Conservation (phyloP, 2,329 filamentous ascomycete genomes). For the Ilyonectria mors-panacis region DNA sequence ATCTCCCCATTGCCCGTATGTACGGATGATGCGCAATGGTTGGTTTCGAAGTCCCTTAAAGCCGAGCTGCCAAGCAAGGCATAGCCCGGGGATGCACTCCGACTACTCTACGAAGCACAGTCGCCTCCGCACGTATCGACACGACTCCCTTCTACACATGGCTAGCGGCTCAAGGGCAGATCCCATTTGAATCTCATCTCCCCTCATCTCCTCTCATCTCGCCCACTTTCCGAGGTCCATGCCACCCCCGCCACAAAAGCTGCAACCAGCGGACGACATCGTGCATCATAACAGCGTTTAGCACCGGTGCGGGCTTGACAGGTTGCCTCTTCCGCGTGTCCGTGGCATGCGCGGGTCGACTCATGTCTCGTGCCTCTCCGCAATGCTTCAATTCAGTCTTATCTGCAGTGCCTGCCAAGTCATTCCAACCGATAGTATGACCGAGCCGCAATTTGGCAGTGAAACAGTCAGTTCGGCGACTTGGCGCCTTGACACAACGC, state of each 20-base stretch:
- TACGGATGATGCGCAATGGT: constrained; percentile 18
- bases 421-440: constrained; percentile 8
- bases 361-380: constrained; percentile 24
- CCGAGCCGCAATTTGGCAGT: constrained; percentile 12
- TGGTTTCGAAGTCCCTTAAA: constrained; percentile 38
- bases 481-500: constrained; percentile 9
- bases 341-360: constrained; percentile 31
- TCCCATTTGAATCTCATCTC: constrained; percentile 38
- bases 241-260: constrained; percentile 20
- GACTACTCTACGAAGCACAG: constrained; percentile 31
- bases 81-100: constrained; percentile 34
- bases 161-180: constrained; percentile 35
- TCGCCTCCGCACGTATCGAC: constrained; percentile 15
- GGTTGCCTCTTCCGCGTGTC: constrained; percentile 31
- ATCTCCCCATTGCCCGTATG: constrained; percentile 20
- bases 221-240: constrained; percentile 36
- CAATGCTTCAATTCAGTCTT: constrained; percentile 25
- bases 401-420: constrained; percentile 12
- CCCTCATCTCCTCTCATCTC: constrained; percentile 18
- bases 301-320: constrained; percentile 28
- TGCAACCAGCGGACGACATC: constrained; percentile 12
- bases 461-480: neutral
- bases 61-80: constrained; percentile 36
- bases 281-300: constrained; percentile 39
- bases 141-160: constrained; percentile 28